Percentiles rank a stretch among this genome's conserved stretches.
Conservation (phyloP, 495 filamentous ascomycete genomes). For the Aspergillus asperescens region DNA sequence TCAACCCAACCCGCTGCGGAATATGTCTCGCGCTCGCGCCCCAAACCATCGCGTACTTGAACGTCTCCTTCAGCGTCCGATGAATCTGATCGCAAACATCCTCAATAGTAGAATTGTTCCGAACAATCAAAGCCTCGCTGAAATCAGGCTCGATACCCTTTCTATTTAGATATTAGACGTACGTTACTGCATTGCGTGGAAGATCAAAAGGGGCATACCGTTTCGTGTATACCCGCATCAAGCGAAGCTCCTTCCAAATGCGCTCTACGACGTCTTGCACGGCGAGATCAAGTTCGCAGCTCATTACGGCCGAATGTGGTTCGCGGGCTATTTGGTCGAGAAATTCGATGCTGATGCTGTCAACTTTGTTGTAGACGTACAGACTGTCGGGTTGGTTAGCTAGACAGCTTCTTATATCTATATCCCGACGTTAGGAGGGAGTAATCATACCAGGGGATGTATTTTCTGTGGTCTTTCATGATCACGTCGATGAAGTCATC, state of each 20-base stretch:
- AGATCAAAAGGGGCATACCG: constrained; percentile 36
- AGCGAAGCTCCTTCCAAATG: constrained; percentile 88
- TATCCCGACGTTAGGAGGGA: not conserved
- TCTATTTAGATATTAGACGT: constrained; percentile 27
- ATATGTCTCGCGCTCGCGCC: constrained; percentile 92
- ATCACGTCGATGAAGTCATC: constrained; percentile 99
- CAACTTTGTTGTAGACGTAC: constrained; percentile 99
- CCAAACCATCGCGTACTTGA: constrained; percentile 99
- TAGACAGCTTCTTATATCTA: not conserved
- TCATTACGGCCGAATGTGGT: constrained; percentile 93
- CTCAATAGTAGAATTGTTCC: constrained; percentile 81
- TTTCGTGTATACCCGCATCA: constrained; percentile 96
- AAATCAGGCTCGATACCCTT: constrained; percentile 92
- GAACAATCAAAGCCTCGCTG: constrained; percentile 87
- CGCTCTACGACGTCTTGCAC: constrained; percentile 92
- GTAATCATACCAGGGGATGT: constrained; percentile 67
- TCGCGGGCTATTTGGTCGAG: constrained; percentile 88
- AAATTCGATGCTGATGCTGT: constrained; percentile 88
- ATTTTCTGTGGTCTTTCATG: constrained; percentile 97
- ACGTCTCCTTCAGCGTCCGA: constrained; percentile 91
- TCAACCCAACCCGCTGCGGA: constrained; percentile 86
- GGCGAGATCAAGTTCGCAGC: constrained; percentile 95
- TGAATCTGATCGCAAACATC: constrained; percentile 97
- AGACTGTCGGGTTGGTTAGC: constrained; percentile 50
- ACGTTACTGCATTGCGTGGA: not conserved